Evolutionary conservation across 495 filamentous ascomycete genomes (phyloP), one percentile per base, ranked within the genome.

Genomic region (Sporormia fimetaria): DNA sequence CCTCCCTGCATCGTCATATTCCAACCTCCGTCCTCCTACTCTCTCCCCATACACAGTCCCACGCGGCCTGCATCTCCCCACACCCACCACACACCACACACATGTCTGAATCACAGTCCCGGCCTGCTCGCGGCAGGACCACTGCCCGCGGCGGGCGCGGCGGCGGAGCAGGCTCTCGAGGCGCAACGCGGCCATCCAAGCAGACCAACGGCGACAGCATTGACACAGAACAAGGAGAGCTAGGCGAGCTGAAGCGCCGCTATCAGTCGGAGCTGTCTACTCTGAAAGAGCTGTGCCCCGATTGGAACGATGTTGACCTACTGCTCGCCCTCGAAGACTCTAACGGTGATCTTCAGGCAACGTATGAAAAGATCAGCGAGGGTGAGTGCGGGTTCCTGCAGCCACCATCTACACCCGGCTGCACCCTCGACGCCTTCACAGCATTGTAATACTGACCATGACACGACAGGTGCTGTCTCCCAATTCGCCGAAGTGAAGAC

Each of bases 401-500:
- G 34, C 16, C 10, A 9, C 6, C n/a, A 8, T 12, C 17, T 40
- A 34, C 24, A 15, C 2, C 25, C 21, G 21, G 11, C 24, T 11
- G n/a, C 27, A 4, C 35, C 29, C 15, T 12, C 20, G 23, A 25
- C 8, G 9, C 23, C 20, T 30, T 23, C 25, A 25, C 28, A 32
- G 17, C 29, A 29, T 9, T 25, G 9, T 6, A 21, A 11, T 40
- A 28, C 47, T 56, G 12, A 48, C 49, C 7, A 26, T 36, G 28
- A 39, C 33, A 24, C 34, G 32, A 21, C 55, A 95, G 88, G 88
- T 49, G 78, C 78, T 40, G 81, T 94, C 51, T 76, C 86, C 47
- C 86, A 88, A 69, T 99, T 92, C 82, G 83, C 79, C 45, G 86
- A 94, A 63, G 87, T 96, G 65, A 94, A 93, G 71, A 80, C 78